phyloP scores from a whole-genome alignment of 768 basidiomycete species.

The Amanita jacksonii region DNA sequence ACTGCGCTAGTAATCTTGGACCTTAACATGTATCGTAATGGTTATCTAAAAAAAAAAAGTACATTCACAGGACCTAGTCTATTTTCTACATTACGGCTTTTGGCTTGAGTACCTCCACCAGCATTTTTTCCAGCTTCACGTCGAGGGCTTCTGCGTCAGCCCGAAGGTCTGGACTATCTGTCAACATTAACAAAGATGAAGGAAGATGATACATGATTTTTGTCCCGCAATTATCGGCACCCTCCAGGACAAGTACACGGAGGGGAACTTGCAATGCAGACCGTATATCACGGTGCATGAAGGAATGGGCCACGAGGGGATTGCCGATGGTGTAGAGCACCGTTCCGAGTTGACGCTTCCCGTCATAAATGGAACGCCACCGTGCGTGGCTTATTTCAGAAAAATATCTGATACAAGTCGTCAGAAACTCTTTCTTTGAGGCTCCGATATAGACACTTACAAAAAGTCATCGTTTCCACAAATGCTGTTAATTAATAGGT shows the following conservation, averaged over 20 bases:
- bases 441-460: constrained; percentile 22
- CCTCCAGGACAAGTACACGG: constrained; percentile 33
- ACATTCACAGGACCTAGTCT: too few species aligned
- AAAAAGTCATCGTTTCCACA: constrained; percentile 31
- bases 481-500: constrained; percentile 20
- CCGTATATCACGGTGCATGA: constrained; percentile 31
- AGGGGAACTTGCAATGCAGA: constrained; percentile 36
- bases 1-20: too few species aligned
- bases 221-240: constrained; percentile 27
- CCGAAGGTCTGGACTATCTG: constrained; percentile 22
- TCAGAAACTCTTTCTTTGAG: not conserved
- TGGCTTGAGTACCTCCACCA: constrained; percentile 11
- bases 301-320: constrained; percentile 37
- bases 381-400: constrained; percentile 24
- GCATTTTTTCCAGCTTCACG: constrained; percentile 32
- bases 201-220: constrained; percentile 38
- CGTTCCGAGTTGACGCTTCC: constrained; percentile 20
- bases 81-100: too few species aligned
- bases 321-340: constrained; percentile 41
- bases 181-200: constrained; percentile 31
- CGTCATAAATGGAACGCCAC: constrained; percentile 27
- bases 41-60: too few species aligned
- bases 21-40: too few species aligned
- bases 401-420: constrained; percentile 27
- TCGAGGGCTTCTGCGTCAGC: constrained; percentile 28